A percentile compares a stretch with the other conserved stretches of the same genome.
phyloP scores from a whole-genome alignment of 129 eudicot genomes.

The Cynara cardunculus region DNA sequence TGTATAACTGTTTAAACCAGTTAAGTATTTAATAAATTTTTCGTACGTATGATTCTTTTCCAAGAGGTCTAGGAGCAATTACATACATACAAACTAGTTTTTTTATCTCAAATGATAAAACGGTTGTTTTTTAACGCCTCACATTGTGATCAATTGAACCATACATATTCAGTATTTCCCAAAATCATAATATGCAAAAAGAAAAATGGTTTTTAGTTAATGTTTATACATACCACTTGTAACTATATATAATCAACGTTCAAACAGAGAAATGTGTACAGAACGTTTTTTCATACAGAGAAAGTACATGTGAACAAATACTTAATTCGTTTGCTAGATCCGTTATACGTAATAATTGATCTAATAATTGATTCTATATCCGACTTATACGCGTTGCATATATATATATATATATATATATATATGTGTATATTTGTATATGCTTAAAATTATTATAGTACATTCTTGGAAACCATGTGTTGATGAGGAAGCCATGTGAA shows the following conservation, averaged over 20 bases:
- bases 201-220: background rate
- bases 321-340: background rate
- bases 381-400: background rate
- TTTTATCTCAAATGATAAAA: background rate
- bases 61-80: background rate
- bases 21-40: too few relatives aligned
- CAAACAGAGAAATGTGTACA: background rate
- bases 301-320: background rate
- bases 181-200: background rate
- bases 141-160: background rate
- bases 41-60: background rate
- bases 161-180: background rate
- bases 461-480: background rate
- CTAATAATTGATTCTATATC: background rate
- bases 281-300: background rate
- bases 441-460: background rate
- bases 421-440: background rate
- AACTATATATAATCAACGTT: too few relatives aligned
- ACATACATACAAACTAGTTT: background rate
- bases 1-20: too few relatives aligned
- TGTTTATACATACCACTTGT: background rate
- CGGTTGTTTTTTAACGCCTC: background rate
- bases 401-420: background rate
- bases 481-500: background rate
- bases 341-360: background rate